Base-by-base conservation (phyloP, 257 asterid genomes). In the Rehmannia glutinosa region DNA sequence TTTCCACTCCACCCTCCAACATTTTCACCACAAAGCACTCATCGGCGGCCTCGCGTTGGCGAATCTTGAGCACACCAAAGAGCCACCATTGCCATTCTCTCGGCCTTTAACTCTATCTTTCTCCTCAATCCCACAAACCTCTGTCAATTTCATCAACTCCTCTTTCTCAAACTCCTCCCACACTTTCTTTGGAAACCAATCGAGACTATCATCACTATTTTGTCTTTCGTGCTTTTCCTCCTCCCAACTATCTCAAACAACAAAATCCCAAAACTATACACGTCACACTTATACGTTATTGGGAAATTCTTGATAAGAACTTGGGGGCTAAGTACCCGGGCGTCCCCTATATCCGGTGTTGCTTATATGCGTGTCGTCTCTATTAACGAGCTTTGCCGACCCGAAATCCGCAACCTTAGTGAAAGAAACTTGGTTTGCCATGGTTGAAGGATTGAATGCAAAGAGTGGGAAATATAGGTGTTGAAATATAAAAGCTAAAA, bases 21-120 rank as follows among this genome's bases (percentile, higher is more conserved):
- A 71, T 75, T 42, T 72, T 75, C 73, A 75, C 78, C 51, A 75
- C 81, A 2, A 41, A 47, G 50, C 79, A 64, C 79, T 75, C 79
- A 72, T 75, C 4, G 74, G 69, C 2, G 79, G 77, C 72, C 78
- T 63, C 6, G 55, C 49, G 3, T 68, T 64, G 77, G 81, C 5
- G 79, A 57, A 21, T 76, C 79, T 41, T 80, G 80, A 16, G 64
- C 83, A 28, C 80, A 78, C 83, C 80, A 78, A 9, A 78, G 57
- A 0, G 83, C 83, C 46, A 78, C 70, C 70, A 59, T 54, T 21
- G 80, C 74, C 75, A 50, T 71, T 54, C 54, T 66, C 51, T 75
- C 70, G 0, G 78, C 83, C 46, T 43, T 71, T n/a, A 10, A 21
- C 70, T 36, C 72, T 62, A 27, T 75, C 76, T n/a, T 78, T 64